Base-by-base conservation (phyloP, 805 yeast genomes). In the Pichia nanzhaoensis region DNA sequence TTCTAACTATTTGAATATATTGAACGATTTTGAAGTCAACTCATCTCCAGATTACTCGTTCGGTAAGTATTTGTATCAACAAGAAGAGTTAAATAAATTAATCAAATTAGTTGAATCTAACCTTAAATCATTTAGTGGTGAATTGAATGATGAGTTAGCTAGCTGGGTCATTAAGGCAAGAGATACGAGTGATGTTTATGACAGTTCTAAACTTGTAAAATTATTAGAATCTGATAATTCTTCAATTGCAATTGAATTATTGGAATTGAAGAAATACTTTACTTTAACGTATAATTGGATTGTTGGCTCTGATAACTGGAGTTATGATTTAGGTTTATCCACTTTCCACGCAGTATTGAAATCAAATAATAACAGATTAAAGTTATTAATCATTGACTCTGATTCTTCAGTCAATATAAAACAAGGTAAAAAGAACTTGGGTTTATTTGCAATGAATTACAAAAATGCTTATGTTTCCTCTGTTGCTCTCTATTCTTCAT, bases 301-400 rank as follows among this genome's bases (percentile, higher is more conserved):
- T 48, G 71, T 91, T 46, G 96, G 97, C 28, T 88, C 96, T 17
- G 98, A 91, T 63, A 79, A 93, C 28, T 91, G 98, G 98, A 77
- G 96, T 18, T 89, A 82, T 60, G 98, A 91, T 67, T 69, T 87
- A 55, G 98, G 98, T 36, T 71, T 84, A 50, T 84, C 96, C 5
- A 96, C 97, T 61, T 82, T 91, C 42, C 97, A 91, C 63, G 82
- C 83, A 55, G 82, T 88, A 4, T 69, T 91, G 37, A 67, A 89
- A 22, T 80, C 90, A 0, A 82, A 82, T 38, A 50, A 49, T 49
- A 74, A 79, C 60, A 85, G 88, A 60, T 67, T 91, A 54, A 91
- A 91, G 62, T 75, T 91, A 75, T 75, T 91, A 58, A 72, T 91
- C 48, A 82, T 91, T 57, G 97, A 91, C 61, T 83, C 90, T 14